Base-by-base conservation (phyloP, 1,284 basidiomycete genomes). In the Anthracocystis walkeri region DNA sequence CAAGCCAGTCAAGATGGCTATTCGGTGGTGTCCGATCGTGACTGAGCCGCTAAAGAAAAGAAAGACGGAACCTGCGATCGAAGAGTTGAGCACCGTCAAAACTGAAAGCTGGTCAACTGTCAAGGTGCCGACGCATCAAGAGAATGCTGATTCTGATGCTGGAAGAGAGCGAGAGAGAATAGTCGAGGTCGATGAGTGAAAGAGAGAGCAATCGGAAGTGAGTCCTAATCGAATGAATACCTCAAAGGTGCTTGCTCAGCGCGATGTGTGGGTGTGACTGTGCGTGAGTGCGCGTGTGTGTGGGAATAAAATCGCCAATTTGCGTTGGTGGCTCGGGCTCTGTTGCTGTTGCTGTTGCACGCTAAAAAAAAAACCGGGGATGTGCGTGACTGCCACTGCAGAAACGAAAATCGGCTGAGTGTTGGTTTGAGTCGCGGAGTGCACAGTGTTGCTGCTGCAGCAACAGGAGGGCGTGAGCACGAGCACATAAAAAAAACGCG, bases 271-370 rank as follows among this genome's bases (percentile, higher is more conserved):
- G 31, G 38, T 31, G 40, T 44, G 44, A 35, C 29, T 8, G 7
- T 33, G 54, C 4, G 54, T 48, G 55, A 16, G 40, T 38, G 27
- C n/a, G 52, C 25, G 45, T 41, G 53, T 53, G 54, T 42, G 54
- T 20, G 42, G 12, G 50, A 18, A 51, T 38, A 38, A 33, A 12
- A 14, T 38, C 11, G 35, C 35, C 35, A 38, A 38, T 11, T 38
- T 38, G 35, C 10, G 27, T 48, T 18, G 46, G 16, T 48, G 46
- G 46, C 46, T 48, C 27, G 46, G 46, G 46, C 46, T 33, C 29
- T 25, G 20, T 21, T 45, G 44, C 44, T 23, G 20, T 21, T 44
- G 42, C 21, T 45, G 42, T 27, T 46, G 44, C 44, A 23, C 25
- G 44, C 23, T 27, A 42, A n/a, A 42, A 29, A 10, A 48, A 7